Conservation (phyloP, 192 early-diverging fungal species). For the Ambispora gerdemannii region DNA sequence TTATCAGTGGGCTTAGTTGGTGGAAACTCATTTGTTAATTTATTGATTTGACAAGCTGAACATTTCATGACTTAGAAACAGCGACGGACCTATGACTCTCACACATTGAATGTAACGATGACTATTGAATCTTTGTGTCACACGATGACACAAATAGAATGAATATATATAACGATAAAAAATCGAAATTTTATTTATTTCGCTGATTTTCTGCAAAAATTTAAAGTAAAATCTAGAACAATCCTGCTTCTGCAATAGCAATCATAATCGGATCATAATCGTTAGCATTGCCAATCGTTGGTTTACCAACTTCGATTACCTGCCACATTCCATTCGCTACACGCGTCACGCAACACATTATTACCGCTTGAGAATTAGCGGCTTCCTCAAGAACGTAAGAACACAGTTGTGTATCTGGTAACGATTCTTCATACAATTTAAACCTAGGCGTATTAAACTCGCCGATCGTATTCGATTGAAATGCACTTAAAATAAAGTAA, state of each 20-base stretch:
- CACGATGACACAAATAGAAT: too few species aligned
- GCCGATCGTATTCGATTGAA: slow-evolving; percentile 8
- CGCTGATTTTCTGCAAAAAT: too few species aligned
- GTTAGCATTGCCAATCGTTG: slow-evolving; percentile 30
- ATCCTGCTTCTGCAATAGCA: background rate
- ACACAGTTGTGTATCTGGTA: slow-evolving; percentile 18
- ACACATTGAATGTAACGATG: too few species aligned
- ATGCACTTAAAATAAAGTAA: slow-evolving; percentile 30
- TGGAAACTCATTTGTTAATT: slow-evolving; percentile 29
- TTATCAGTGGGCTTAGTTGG: slow-evolving; percentile 3
- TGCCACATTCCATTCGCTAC: slow-evolving; percentile 2
- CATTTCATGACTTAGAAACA: too few species aligned
- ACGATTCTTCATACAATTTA: slow-evolving; percentile 17
- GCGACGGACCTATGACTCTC: too few species aligned
- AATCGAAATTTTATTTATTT: too few species aligned
- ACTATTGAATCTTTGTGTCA: too few species aligned
- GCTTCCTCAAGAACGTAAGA: slow-evolving; percentile 22
- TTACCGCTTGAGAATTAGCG: slow-evolving; percentile 17
- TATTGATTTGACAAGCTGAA: slow-evolving; percentile 19
- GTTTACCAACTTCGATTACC: slow-evolving; percentile 18
- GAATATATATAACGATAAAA: too few species aligned
- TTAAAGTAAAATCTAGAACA: too few species aligned
- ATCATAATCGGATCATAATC: slow-evolving; percentile 24
- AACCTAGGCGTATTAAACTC: slow-evolving; percentile 8
- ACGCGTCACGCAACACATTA: slow-evolving; percentile 15